Conservation (phyloP, 768 basidiomycete species). For the Lentinus tigrinus region DNA sequence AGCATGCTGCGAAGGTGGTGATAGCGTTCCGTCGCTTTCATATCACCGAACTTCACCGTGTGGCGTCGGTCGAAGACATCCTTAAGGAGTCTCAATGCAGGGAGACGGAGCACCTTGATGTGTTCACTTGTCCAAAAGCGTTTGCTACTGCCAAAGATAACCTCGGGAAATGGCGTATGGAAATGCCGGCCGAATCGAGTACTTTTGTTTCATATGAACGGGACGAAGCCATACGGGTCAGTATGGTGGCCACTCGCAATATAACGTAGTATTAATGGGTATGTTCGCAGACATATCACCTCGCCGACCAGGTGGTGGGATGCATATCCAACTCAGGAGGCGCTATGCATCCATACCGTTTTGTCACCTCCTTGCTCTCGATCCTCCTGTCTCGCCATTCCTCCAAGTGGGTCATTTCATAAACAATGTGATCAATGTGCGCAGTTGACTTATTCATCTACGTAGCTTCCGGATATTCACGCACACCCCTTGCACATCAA, state of each 20-base stretch:
- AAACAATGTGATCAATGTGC: not conserved
- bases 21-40: constrained; percentile 65
- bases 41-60: constrained; percentile 43
- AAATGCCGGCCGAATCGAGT: constrained; percentile 49
- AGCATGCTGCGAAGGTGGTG: constrained; percentile 46
- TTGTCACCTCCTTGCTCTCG: constrained; percentile 58
- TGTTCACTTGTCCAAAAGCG: constrained; percentile 42
- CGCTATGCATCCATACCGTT: constrained; percentile 68
- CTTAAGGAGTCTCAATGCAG: constrained; percentile 56
- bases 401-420: constrained; percentile 37
- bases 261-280: not conserved
- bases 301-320: constrained; percentile 46
- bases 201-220: constrained; percentile 30
- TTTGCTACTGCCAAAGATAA: constrained; percentile 45
- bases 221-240: constrained; percentile 35
- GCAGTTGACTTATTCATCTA: not conserved
- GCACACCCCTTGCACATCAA: constrained; percentile 59
- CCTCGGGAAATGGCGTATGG: constrained; percentile 44
- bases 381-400: constrained; percentile 52
- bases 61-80: constrained; percentile 54
- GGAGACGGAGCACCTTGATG: constrained; percentile 57
- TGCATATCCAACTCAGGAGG: constrained; percentile 55
- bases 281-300: constrained; percentile 37
- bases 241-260: constrained; percentile 4
- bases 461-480: constrained; percentile 58